Evolutionary conservation across 768 basidiomycete species (phyloP).

Genomic region (Cyathus striatus): DNA sequence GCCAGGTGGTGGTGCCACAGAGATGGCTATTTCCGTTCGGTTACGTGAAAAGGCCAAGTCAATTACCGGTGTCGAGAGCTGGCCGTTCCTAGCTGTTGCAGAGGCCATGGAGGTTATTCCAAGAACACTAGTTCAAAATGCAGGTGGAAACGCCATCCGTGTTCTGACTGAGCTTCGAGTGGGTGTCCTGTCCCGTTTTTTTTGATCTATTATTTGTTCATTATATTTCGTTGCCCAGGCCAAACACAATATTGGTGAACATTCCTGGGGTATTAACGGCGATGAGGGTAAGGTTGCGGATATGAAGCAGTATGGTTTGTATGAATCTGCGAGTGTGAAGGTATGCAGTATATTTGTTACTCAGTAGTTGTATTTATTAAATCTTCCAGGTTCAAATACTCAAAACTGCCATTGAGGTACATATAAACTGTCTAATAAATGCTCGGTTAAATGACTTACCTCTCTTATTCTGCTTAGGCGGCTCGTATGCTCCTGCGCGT

Average conservation of each 20-base stretch:
- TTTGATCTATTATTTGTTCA: background rate
- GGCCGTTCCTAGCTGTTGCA: conserved; percentile 87
- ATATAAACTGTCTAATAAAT: conserved; percentile 7
- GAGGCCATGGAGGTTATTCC: conserved; percentile 99
- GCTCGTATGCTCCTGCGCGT: conserved; percentile 89
- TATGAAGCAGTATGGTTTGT: conserved; percentile 92
- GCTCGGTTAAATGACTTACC: background rate
- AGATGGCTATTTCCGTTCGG: conserved; percentile 95
- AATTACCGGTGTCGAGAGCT: conserved; percentile 84
- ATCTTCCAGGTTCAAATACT: conserved; percentile 75
- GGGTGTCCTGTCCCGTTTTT: conserved; percentile 15
- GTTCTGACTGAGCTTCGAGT: conserved; percentile 91
- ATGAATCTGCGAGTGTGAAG: conserved; percentile 96
- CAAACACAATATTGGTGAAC: conserved; percentile 88
- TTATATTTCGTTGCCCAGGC: conserved; percentile 46
- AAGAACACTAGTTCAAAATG: conserved; percentile 90
- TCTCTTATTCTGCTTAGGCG: conserved; percentile 37
- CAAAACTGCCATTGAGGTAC: conserved; percentile 93
- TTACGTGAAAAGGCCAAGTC: conserved; percentile 75
- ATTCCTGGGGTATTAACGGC: conserved; percentile 93
- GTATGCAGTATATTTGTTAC: conserved; percentile 21
- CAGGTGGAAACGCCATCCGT: conserved; percentile 91
- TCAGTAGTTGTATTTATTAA: background rate
- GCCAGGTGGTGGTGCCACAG: conserved; percentile 95
- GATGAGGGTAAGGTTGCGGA: conserved; percentile 94